Evolutionary conservation across 2,329 filamentous ascomycete genomes (phyloP), one percentile per base, ranked within the genome.

Genomic region (Tothia fuscella): DNA sequence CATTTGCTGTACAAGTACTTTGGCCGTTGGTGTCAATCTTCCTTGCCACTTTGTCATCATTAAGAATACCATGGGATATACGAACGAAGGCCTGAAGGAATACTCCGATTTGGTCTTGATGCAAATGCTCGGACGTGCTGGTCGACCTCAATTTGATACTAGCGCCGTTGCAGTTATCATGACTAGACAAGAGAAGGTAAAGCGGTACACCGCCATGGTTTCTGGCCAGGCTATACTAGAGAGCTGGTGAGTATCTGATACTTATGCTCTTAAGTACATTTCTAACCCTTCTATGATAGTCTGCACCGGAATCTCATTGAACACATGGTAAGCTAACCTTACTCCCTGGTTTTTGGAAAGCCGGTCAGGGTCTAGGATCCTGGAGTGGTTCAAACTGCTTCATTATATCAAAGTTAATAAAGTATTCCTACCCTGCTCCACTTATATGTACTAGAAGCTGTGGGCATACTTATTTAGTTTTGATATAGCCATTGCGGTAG

Each of bases 111-210:
- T 93, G 4, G 85, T 93, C 50, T 72, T 89, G 47, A 89, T 89
- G 80, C 85, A 93, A 52, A 93, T 93, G 85, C 72, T 93, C 37
- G 85, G 85, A 5, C 76, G 85, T 48, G 85, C 85, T 38, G 85
- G 86, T 1, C 70, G 85, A 16, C 85, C 86, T 5, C 86, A 93
- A 53, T 93, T 88, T 47, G 86, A 89, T 50, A 70, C 76, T 38
- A 82, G 66, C 44, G 85, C 82, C 3, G 71, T 78, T 29, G 86
- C 82, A 9, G 77, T 91, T 13, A 88, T 93, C 42, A 75, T 93
- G 64, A 91, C 85, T 0, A 72, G 74, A 19, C 64, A 68, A n/a
- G 64, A 76, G 4, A 80, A 78, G 38, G 72, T 75, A 5, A 52
- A 67, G 2, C 70, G 74, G 38, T 93, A 91, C 52, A 74, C 87